phyloP scores from a whole-genome alignment of 208 protist genomes.

The Willaertia magna region DNA sequence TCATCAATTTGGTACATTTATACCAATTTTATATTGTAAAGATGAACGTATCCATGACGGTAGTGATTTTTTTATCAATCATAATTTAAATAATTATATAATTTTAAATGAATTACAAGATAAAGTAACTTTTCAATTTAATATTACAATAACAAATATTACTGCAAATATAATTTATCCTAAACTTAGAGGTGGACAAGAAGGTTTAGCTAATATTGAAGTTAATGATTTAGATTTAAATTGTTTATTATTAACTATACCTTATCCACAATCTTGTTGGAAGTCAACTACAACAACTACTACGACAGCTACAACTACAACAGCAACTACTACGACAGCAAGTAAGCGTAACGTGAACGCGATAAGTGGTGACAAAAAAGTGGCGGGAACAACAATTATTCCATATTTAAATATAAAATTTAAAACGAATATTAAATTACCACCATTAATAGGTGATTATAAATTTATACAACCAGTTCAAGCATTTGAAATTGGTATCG shows the following conservation, averaged over 20 bases:
- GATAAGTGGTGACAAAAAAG: too few relatives aligned
- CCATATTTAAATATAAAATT: neutral
- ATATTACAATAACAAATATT: neutral
- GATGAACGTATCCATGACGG: neutral
- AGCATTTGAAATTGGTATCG: neutral
- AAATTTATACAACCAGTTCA: neutral
- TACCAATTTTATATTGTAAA: neutral
- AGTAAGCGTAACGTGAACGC: too few relatives aligned
- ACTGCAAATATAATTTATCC: neutral
- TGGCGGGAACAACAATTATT: neutral
- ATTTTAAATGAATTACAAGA: too few relatives aligned
- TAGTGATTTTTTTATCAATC: neutral
- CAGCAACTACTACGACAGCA: too few relatives aligned
- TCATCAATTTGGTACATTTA: neutral
- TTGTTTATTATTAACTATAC: neutral
- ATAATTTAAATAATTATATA: neutral
- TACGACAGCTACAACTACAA: too few relatives aligned
- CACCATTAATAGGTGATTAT: neutral
- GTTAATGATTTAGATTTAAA: neutral
- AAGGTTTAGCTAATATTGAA: neutral
- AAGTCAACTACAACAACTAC: neutral
- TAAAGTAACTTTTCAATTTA: neutral
- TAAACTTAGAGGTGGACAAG: neutral
- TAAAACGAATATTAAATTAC: neutral
- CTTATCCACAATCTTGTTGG: neutral